Evolutionary conservation across 208 protist species (phyloP).

Genomic region (Trichomonas vaginalis): DNA sequence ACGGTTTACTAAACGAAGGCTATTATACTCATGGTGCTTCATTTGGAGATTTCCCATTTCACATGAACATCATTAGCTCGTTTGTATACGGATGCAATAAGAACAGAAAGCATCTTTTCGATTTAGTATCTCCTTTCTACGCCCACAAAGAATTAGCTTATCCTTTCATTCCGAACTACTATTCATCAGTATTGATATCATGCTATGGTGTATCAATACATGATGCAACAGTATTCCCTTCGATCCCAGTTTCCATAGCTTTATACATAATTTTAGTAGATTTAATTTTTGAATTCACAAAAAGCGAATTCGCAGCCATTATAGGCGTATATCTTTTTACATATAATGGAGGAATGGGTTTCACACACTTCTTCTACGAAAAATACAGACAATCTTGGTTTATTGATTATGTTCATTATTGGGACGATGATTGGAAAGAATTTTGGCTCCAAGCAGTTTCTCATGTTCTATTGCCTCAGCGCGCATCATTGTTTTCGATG

Average conservation of each 20-base stretch:
- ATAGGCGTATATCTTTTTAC: background rate
- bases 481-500: background rate
- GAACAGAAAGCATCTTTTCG: background rate
- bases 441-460: background rate
- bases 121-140: background rate
- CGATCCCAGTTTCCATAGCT: background rate
- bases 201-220: background rate
- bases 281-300: background rate
- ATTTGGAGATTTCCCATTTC: slow-evolving; percentile 15
- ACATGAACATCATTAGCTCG: background rate
- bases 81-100: background rate
- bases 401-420: background rate
- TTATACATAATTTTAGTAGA: background rate
- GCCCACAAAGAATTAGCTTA: background rate
- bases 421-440: background rate
- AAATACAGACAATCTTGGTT: background rate
- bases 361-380: background rate
- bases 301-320: background rate
- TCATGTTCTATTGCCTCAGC: background rate
- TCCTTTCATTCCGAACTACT: background rate
- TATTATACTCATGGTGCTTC: background rate
- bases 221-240: background rate
- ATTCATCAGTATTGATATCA: background rate
- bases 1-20: background rate
- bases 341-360: background rate